Evolutionary conservation across 345 rosid species (phyloP).

Genomic region (Punica granatum): DNA sequence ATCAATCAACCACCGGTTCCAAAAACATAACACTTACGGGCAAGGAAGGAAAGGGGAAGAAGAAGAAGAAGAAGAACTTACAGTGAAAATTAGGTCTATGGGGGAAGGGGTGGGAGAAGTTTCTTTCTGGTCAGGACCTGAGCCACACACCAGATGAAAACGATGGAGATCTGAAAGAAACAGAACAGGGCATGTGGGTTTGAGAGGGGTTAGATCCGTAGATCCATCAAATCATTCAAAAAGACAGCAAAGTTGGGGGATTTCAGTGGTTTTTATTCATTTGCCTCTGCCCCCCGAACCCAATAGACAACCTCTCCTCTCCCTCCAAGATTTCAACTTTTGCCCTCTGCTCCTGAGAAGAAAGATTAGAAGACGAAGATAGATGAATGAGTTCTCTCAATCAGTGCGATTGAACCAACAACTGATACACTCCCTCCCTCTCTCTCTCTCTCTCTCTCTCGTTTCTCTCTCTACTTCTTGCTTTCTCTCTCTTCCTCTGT

Average conservation of each 20-base stretch:
- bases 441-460: conserved; percentile 14
- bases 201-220: conserved; percentile 34
- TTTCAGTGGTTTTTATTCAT: not conserved
- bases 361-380: conserved; percentile 2
- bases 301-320: not conserved
- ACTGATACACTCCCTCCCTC: conserved; percentile 2
- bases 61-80: conserved; percentile 17
- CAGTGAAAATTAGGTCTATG: conserved; percentile 18
- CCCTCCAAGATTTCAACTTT: not conserved
- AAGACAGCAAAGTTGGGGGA: not conserved
- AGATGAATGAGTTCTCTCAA: conserved; percentile 7
- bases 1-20: conserved; percentile 6
- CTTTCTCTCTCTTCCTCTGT: not conserved
- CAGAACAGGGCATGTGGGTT: conserved; percentile 26
- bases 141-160: conserved; percentile 17
- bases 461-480: conserved; percentile 10
- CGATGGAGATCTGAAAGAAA: conserved; percentile 52
- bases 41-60: not conserved
- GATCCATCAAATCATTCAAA: conserved; percentile 36
- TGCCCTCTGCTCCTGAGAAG: not conserved
- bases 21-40: not conserved
- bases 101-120: no score
- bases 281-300: not conserved
- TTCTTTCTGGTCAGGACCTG: not conserved
- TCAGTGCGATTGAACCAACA: conserved; percentile 23